Evolutionary conservation across 177 flowering plant species (phyloP), one percentile per base, ranked within the genome.

Genomic region (Vitis hybrid): DNA sequence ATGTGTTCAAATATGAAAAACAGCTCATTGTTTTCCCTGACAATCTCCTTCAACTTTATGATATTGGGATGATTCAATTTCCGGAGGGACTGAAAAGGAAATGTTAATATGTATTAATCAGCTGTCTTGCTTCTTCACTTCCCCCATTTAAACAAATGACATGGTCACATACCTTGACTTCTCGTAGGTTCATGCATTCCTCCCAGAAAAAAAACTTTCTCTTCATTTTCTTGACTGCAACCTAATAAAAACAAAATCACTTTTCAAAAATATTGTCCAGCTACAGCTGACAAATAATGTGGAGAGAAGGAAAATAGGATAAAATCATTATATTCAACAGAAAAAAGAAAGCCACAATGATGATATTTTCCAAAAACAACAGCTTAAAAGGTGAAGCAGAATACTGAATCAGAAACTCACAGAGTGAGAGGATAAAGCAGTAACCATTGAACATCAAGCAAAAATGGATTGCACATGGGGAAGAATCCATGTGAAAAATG

Each of bases 161-260:
- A 65, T 15, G 17, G 8, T 11, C 60, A 44, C 76, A 69, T 72
- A 90, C 97, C 95, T 89, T 90, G 31, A 90, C 87, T 84, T 92
- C 97, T 52, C 97, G 82, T 62, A 92, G 78, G 76, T 85, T 87
- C 77, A 87, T 68, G 68, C 93, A 89, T 71, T 90, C 97, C 67
- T 90, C 95, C 97, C 97, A 92, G 65, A 70, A 83, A 73, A 80
- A 90, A 66, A 79, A 92, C 78, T 86, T 90, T 66, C 92, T 89
- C 81, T 90, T 92, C 97, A 92, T 89, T 78, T 86, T 92, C 79
- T 92, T 92, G n/a, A 92, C 84, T 55, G 97, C 97, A 88, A 92
- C 97, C 97, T 92, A 71, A 47, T 52, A 68, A 11, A 60, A 59
- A 76, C 15, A 64, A 47, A 22, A 60, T 38, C 17, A 53, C 12